Evolutionary conservation across 331 rosid species (phyloP).

Genomic region (Prunus yedoensis): DNA sequence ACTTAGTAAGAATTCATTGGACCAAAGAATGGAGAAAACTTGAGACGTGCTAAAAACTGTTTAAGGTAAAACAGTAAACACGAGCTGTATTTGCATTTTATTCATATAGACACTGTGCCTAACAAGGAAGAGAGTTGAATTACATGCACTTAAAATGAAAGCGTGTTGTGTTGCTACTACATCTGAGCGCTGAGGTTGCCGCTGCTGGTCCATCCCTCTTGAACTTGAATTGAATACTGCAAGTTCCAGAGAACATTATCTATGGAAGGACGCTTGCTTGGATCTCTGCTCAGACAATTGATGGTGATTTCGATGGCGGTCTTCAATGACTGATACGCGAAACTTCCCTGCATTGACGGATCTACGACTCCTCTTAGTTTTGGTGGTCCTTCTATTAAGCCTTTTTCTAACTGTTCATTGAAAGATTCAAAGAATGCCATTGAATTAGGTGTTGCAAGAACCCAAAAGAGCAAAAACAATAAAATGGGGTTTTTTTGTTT

Average conservation of each 20-base stretch:
- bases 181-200: conserved; percentile 64
- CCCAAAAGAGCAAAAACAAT: background rate
- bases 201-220: conserved; percentile 85
- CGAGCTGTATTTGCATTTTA: conserved; percentile 38
- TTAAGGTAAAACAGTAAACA: background rate
- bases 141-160: background rate
- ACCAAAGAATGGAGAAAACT: background rate
- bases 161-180: conserved; percentile 22
- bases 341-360: conserved; percentile 55
- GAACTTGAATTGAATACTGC: conserved; percentile 93
- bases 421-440: background rate
- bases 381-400: conserved; percentile 52
- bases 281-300: conserved; percentile 58
- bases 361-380: conserved; percentile 34
- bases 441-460: background rate
- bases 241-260: conserved; percentile 88
- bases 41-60: background rate
- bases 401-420: conserved; percentile 55
- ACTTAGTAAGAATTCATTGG: background rate
- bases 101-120: conserved; percentile 12
- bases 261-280: conserved; percentile 73
- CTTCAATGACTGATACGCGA: conserved; percentile 64
- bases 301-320: conserved; percentile 63
- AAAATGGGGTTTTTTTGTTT: background rate
- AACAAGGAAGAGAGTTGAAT: background rate